These are phyloP conservation scores for Penicillium sp. DNA, from an alignment of 2,329 filamentous ascomycete genomes.

Conservation along the genomic window DNA sequence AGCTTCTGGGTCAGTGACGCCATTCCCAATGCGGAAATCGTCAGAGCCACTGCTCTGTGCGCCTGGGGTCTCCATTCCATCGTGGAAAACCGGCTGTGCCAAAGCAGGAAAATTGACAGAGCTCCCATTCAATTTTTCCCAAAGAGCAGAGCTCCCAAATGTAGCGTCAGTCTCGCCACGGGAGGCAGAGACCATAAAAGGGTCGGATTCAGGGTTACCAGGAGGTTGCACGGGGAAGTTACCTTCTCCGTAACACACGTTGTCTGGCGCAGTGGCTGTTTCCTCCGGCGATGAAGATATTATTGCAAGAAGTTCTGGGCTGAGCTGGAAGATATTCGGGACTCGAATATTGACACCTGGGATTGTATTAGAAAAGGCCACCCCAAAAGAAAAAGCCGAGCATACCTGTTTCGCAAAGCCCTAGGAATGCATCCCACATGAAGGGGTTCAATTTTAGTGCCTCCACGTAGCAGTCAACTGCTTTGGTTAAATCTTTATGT, in stretches of 20 bases:
- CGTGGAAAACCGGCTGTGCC: slow-evolving; percentile 40
- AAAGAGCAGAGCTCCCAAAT: slow-evolving; percentile 46
- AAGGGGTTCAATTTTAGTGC: slow-evolving; percentile 87
- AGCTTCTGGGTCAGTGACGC: slow-evolving; percentile 28
- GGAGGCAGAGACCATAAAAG: slow-evolving; percentile 39
- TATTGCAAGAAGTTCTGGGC: slow-evolving; percentile 58
- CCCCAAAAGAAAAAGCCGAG: slow-evolving; percentile 1
- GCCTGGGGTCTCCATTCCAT: slow-evolving; percentile 64
- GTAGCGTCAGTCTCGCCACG: slow-evolving; percentile 35
- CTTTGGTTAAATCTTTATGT: slow-evolving; percentile 76
- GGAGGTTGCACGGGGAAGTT: slow-evolving; percentile 40
- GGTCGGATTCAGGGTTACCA: slow-evolving; percentile 40
- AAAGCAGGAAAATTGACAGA: slow-evolving; percentile 42
- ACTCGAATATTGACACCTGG: slow-evolving; percentile 76
- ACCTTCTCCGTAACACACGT: slow-evolving; percentile 29
- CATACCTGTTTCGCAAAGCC: slow-evolving; percentile 73
- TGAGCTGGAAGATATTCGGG: slow-evolving; percentile 81
- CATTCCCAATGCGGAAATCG: slow-evolving; percentile 38
- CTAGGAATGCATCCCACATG: slow-evolving; percentile 96
- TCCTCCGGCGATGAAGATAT: slow-evolving; percentile 41
- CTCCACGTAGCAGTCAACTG: slow-evolving; percentile 82
- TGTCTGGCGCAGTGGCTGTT: slow-evolving; percentile 31
- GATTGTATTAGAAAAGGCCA: slow-evolving; percentile 51
- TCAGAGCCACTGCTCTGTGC: slow-evolving; percentile 47
- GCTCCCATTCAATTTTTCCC: slow-evolving; percentile 50